A percentile compares a stretch with the other conserved stretches of the same genome.
Evolutionary conservation across 306 rosid genomes (phyloP).

Genomic region (Acacia crassicarpa): DNA sequence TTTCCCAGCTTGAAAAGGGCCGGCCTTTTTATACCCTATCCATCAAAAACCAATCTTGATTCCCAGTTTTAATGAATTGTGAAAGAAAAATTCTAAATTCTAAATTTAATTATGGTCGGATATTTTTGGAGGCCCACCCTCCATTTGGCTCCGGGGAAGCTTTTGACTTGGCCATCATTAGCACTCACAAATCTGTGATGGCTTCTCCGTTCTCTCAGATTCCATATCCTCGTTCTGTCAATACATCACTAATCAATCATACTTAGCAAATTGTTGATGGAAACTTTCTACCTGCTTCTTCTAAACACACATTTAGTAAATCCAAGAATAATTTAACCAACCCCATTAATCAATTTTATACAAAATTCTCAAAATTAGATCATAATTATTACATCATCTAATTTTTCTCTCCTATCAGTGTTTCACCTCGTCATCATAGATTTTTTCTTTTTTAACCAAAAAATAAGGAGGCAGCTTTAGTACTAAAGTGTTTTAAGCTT

Average conservation of each 20-base stretch:
- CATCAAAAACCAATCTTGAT: no score
- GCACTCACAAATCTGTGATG: neutral
- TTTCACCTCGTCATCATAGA: neutral
- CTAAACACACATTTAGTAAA: neutral
- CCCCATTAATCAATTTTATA: neutral
- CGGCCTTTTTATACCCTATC: no score
- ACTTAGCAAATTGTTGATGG: neutral
- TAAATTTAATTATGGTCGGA: no score
- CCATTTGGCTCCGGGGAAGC: neutral
- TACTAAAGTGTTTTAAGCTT: no score
- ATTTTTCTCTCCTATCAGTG: neutral
- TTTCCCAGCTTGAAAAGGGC: no score
- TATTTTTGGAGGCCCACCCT: no score
- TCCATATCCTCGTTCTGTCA: constrained; percentile 8
- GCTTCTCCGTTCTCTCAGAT: neutral
- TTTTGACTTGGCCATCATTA: constrained; percentile 10
- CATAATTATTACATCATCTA: neutral
- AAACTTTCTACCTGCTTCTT: neutral
- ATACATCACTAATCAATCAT: neutral
- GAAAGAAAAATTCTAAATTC: no score
- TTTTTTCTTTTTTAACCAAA: no score
- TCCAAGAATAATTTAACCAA: neutral
- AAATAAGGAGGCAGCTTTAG: no score
- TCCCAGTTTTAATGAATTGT: no score
- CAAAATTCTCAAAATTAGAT: neutral